phyloP scores from a whole-genome alignment of 2,329 filamentous ascomycete genomes.

The Microdochium paspali region DNA sequence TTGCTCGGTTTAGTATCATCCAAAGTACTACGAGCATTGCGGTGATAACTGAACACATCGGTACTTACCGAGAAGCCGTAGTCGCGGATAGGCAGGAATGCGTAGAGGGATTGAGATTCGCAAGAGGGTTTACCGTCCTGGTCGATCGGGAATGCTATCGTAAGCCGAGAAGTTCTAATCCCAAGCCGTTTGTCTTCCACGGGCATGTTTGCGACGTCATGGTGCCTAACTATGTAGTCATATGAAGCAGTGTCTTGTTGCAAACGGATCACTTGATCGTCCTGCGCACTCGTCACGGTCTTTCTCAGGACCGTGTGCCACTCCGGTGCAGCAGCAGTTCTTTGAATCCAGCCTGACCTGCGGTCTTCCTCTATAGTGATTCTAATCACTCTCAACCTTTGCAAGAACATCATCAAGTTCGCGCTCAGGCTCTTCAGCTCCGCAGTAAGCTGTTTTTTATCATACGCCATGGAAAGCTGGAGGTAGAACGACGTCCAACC shows the following conservation, averaged over 20 bases:
- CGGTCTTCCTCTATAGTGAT: background rate
- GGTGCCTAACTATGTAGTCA: conserved; percentile 2
- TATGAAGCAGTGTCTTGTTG: background rate
- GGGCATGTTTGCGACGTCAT: conserved; percentile 6
- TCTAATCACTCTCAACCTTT: background rate
- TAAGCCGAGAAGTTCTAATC: conserved; percentile 3
- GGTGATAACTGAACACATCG: too few relatives aligned
- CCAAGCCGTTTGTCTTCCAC: conserved; percentile 12
- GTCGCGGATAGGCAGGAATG: conserved; percentile 15
- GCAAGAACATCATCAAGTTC: background rate
- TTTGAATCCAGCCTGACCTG: too few relatives aligned
- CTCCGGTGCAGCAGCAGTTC: background rate
- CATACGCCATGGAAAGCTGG: background rate
- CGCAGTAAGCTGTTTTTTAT: background rate
- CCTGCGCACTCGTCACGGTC: background rate
- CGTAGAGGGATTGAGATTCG: conserved; percentile 9
- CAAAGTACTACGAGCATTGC: too few relatives aligned
- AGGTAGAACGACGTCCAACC: background rate
- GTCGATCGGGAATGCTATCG: background rate
- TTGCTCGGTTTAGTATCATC: too few relatives aligned
- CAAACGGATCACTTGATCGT: background rate
- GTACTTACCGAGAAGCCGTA: conserved; percentile 11
- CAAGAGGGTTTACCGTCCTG: background rate
- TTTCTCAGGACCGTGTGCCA: background rate
- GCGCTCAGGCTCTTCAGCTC: background rate